Percentiles rank a stretch among this genome's conserved stretches.
phyloP scores from a whole-genome alignment of 2,329 filamentous ascomycete species.

The Pseudocercospora fuligena region DNA sequence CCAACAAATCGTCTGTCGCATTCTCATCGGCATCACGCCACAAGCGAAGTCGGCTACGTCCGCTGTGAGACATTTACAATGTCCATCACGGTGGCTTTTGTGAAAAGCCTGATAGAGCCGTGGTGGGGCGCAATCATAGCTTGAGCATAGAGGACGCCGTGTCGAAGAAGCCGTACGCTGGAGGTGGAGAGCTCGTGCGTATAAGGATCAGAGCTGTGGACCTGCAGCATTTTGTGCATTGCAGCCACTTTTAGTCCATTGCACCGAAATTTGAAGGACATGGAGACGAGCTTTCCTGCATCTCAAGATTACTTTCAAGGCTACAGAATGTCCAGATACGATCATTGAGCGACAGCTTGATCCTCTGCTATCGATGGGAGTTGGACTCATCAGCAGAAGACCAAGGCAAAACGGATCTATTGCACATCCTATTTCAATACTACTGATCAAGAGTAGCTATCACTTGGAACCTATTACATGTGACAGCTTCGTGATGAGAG shows the following conservation, averaged over 20 bases:
- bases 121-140: background rate
- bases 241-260: background rate
- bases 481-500: too few species aligned
- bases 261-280: background rate
- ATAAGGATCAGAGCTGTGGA: background rate
- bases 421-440: too few species aligned
- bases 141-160: background rate
- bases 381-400: too few species aligned
- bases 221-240: background rate
- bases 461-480: too few species aligned
- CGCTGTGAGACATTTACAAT: background rate
- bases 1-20: background rate
- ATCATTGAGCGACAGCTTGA: too few species aligned
- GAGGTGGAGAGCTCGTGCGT: background rate
- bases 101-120: slow-evolving; percentile 7
- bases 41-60: background rate
- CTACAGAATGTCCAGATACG: too few species aligned
- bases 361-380: too few species aligned
- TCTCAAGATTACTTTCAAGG: too few species aligned
- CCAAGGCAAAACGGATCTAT: too few species aligned
- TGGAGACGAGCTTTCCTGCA: too few species aligned
- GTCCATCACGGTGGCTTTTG: slow-evolving; percentile 18
- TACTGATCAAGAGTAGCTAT: too few species aligned
- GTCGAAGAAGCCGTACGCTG: background rate
- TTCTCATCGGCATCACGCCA: slow-evolving; percentile 13